Conservation (phyloP, 2,329 filamentous ascomycete genomes). For the Paecilomyces formosus region DNA sequence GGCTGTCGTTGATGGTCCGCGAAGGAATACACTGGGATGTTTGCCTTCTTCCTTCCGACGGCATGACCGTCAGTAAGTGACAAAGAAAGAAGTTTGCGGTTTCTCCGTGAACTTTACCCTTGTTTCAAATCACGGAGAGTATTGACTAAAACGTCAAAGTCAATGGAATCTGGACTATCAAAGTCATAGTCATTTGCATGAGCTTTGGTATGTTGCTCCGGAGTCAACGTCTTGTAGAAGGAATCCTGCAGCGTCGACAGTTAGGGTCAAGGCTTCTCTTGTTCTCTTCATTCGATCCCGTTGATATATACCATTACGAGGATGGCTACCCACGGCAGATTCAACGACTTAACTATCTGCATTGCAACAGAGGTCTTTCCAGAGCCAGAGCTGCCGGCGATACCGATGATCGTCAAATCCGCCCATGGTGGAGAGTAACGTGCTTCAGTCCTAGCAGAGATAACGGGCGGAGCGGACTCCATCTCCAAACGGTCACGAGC, state of each 20-base stretch:
- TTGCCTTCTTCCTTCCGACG: slow-evolving; percentile 46
- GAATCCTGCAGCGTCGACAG: slow-evolving; percentile 60
- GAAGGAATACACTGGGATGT: slow-evolving; percentile 94
- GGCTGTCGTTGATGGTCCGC: slow-evolving; percentile 75
- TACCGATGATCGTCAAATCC: slow-evolving; percentile 90
- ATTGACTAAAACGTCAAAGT: slow-evolving; percentile 83
- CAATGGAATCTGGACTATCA: slow-evolving; percentile 86
- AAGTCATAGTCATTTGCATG: slow-evolving; percentile 94
- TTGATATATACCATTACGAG: slow-evolving; percentile 70
- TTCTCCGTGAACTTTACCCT: slow-evolving; percentile 54
- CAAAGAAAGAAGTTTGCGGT: neutral
- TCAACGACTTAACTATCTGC: slow-evolving; percentile 82
- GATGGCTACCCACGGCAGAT: slow-evolving; percentile 96
- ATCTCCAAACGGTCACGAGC: slow-evolving; percentile 13
- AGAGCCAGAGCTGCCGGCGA: slow-evolving; percentile 91
- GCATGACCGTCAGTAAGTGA: slow-evolving; percentile 9
- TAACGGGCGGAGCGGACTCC: slow-evolving; percentile 31
- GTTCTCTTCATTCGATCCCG: slow-evolving; percentile 6
- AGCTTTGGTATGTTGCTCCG: slow-evolving; percentile 70
- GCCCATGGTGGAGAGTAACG: slow-evolving; percentile 95
- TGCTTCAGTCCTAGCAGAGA: slow-evolving; percentile 36
- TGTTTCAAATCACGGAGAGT: slow-evolving; percentile 77
- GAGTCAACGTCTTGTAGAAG: slow-evolving; percentile 84
- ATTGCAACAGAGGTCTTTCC: slow-evolving; percentile 91
- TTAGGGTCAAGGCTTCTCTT: slow-evolving; percentile 1